A percentile compares a stretch with the other conserved stretches of the same genome.
Evolutionary conservation across 345 rosid species (phyloP).

Genomic region (Acer campestre): DNA sequence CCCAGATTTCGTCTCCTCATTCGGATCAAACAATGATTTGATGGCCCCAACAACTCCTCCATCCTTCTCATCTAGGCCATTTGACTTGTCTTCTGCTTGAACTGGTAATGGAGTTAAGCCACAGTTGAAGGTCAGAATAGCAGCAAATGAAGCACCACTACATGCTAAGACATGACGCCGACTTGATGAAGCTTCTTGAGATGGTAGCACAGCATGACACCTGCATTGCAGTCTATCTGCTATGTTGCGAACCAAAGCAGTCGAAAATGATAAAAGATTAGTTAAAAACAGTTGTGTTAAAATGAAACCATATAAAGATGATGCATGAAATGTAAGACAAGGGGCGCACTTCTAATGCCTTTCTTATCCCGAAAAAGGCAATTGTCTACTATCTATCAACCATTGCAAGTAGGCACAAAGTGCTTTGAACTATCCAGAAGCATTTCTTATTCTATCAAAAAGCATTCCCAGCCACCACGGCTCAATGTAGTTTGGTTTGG

Average conservation of each 20-base stretch:
- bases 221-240: slow-evolving; percentile 39
- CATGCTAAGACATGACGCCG: slow-evolving; percentile 40
- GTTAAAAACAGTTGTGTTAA: neutral
- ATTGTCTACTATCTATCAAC: neutral
- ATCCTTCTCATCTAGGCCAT: slow-evolving; percentile 44
- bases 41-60: slow-evolving; percentile 62
- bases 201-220: slow-evolving; percentile 19
- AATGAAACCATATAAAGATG: neutral
- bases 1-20: slow-evolving; percentile 75
- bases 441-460: too few species aligned
- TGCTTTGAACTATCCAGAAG: neutral
- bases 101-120: slow-evolving; percentile 32
- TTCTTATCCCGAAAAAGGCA: neutral
- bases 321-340: neutral
- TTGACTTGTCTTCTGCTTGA: slow-evolving; percentile 38
- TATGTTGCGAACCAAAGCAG: neutral
- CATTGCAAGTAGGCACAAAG: neutral
- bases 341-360: neutral
- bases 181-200: slow-evolving; percentile 25
- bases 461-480: neutral
- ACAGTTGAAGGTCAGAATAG: slow-evolving; percentile 33
- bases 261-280: neutral
- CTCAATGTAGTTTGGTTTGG: too few species aligned
- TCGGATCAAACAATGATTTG: slow-evolving; percentile 71
- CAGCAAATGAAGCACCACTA: slow-evolving; percentile 32